These are phyloP conservation scores for Actinomucor elegans DNA, from an alignment of 371 early-diverging fungal species.

Conservation along the genomic window DNA sequence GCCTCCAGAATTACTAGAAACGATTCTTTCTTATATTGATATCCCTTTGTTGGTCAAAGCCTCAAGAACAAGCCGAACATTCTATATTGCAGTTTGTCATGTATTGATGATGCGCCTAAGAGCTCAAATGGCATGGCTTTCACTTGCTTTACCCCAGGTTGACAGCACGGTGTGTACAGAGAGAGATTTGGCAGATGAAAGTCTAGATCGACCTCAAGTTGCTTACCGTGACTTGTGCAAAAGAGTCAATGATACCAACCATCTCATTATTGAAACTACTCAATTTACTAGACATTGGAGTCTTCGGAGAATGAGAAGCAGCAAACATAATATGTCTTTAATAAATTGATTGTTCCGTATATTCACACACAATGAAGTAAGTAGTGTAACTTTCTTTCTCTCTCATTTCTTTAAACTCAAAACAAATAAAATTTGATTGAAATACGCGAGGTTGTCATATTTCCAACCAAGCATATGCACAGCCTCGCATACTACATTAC, in stretches of 20 bases:
- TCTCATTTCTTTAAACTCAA: too few species aligned
- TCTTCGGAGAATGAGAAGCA: constrained; percentile 5
- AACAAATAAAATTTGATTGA: too few species aligned
- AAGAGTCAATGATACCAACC: constrained; percentile 7
- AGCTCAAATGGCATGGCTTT: constrained; percentile 3
- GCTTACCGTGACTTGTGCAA: constrained; percentile 22
- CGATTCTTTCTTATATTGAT: constrained; percentile 24
- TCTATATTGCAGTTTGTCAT: constrained; percentile 31
- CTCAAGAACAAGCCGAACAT: constrained; percentile 24
- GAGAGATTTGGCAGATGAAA: constrained; percentile 10
- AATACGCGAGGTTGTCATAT: too few species aligned
- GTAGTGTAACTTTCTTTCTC: too few species aligned
- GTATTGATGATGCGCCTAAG: constrained; percentile 23
- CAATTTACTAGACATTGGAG: constrained; percentile 33
- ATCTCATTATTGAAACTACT: constrained; percentile 5
- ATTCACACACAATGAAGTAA: too few species aligned
- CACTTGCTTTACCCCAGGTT: constrained; percentile 22
- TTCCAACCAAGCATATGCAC: too few species aligned
- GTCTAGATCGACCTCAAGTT: constrained; percentile 25
- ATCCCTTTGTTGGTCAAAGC: constrained; percentile 16
- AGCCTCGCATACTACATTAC: too few species aligned
- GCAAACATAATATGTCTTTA: too few species aligned
- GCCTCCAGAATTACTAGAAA: constrained; percentile 34
- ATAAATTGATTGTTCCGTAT: too few species aligned
- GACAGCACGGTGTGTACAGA: constrained; percentile 9